Percentiles rank a stretch among this genome's conserved stretches.
These are phyloP conservation scores for Hsuehochloa calcarea DNA, from an alignment of 176 grass and related monocot species.

Conservation along the genomic window DNA sequence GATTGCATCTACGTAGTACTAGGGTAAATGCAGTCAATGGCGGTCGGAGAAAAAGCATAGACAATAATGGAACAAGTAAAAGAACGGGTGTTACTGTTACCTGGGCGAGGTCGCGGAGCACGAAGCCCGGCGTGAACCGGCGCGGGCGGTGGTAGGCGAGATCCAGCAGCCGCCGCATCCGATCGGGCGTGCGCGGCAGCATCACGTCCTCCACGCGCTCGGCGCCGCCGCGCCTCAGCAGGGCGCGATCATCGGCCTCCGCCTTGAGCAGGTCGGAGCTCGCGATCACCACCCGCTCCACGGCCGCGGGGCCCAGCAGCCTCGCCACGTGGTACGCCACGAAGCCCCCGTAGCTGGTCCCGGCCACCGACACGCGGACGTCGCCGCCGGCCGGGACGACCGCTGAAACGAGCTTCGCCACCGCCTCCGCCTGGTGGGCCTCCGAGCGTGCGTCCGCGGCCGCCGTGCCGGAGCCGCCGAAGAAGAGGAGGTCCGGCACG, in stretches of 20 bases:
- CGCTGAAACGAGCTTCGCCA: constrained; percentile 49
- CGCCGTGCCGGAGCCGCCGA: constrained; percentile 60
- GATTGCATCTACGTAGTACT: background rate
- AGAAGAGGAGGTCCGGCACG: constrained; percentile 91
- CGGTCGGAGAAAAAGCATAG: background rate
- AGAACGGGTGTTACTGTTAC: constrained; percentile 22
- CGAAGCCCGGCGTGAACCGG: constrained; percentile 48
- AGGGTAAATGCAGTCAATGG: too few relatives aligned
- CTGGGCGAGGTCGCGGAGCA: constrained; percentile 60
- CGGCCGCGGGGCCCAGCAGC: constrained; percentile 39
- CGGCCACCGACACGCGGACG: constrained; percentile 43
- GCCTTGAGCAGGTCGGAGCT: constrained; percentile 84
- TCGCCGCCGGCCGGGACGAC: background rate
- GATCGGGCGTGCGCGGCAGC: constrained; percentile 44
- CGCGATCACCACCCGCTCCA: constrained; percentile 68
- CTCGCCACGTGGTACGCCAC: constrained; percentile 76
- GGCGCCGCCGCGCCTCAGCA: constrained; percentile 41
- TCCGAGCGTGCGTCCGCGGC: constrained; percentile 42
- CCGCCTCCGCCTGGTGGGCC: constrained; percentile 61
- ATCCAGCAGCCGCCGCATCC: constrained; percentile 30
- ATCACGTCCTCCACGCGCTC: constrained; percentile 51
- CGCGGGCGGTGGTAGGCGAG: constrained; percentile 49
- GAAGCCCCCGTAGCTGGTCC: constrained; percentile 93
- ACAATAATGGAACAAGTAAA: background rate
- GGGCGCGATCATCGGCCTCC: constrained; percentile 57